Conservation (phyloP, 176 grass and related monocot genomes). For the Puya raimondii region DNA sequence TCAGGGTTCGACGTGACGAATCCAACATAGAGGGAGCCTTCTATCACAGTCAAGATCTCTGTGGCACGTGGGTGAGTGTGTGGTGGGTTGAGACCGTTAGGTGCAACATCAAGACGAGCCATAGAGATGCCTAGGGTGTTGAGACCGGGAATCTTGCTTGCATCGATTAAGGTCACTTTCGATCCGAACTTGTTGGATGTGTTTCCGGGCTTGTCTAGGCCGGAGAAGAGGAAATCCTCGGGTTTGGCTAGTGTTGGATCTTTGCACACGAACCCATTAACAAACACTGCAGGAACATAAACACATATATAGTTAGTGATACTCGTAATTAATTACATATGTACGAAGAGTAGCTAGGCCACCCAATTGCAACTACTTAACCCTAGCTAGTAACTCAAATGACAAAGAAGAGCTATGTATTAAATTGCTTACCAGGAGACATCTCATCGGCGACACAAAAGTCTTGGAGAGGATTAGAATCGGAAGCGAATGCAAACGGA, state of each 20-base stretch:
- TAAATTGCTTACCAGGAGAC: slow-evolving; percentile 3
- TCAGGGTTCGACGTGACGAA: slow-evolving; percentile 11
- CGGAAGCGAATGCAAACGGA: slow-evolving; percentile 9
- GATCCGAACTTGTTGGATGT: slow-evolving; percentile 31
- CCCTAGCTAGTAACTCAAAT: too few relatives aligned
- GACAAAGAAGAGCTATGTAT: too few relatives aligned
- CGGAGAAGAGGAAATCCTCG: slow-evolving; percentile 35
- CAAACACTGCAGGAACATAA: slow-evolving; percentile 15
- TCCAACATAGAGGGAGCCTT: slow-evolving; percentile 21
- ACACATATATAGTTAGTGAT: background rate
- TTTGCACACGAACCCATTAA: slow-evolving; percentile 35
- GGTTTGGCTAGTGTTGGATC: slow-evolving; percentile 4
- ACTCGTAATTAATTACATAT: too few relatives aligned
- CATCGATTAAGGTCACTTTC: slow-evolving; percentile 33
- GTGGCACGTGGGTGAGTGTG: slow-evolving; percentile 20
- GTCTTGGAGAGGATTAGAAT: slow-evolving; percentile 27
- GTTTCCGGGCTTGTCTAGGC: slow-evolving; percentile 14
- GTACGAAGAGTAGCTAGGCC: too few relatives aligned
- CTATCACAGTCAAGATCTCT: slow-evolving; percentile 15
- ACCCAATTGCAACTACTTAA: too few relatives aligned
- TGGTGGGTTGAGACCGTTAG: slow-evolving; percentile 33
- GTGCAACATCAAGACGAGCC: slow-evolving; percentile 34
- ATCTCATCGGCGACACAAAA: slow-evolving; percentile 21
- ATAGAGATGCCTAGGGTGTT: slow-evolving; percentile 31
- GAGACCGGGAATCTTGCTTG: slow-evolving; percentile 15